Base-by-base conservation (phyloP, 2,329 filamentous ascomycete species). In the Phaeomoniella chlamydospora region DNA sequence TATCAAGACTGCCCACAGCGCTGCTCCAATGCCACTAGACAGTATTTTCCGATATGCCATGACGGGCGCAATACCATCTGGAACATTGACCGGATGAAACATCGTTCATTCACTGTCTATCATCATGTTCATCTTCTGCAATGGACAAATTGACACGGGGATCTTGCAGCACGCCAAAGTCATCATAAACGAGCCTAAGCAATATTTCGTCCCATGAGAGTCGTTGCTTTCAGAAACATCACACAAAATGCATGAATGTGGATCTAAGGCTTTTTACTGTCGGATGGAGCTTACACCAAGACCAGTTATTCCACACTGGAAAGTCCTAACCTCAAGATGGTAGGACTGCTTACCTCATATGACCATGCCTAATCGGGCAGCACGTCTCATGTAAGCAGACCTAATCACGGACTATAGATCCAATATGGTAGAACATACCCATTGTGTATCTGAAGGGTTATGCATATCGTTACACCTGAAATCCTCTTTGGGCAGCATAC, bases 11-110 rank as follows among this genome's bases (percentile, higher is more conserved):
- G 46, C 45, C 35, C 36, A 42, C 10, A 44, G 45, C 22, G 37
- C 43, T 35, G 45, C 50, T 3, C 49, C 56, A 29, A 46, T 66
- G 47, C 53, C 60, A 5, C 49, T 70, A 37, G 59, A 64, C 31
- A 59, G 62, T 31, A 57, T 69, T 30, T 49, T 71, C 46, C 55
- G 59, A 41, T 70, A 64, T 49, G 66, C 68, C 55, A 67, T 61
- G 39, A 69, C 60, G 16, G 68, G 67, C 12, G 44, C 46, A 35
- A 38, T 42, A 39, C 54, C 55, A 4, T n/a, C n/a, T n/a, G n/a
- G n/a, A n/a, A n/a, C n/a, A n/a, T n/a, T n/a, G n/a, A n/a, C 33
- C n/a, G 33, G 6, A 5, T 17, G 33, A 32, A 5, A 32, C 22
- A 29, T 29, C 13, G 10, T 29, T 29, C 22, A 10, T 10, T 13